Conservation (phyloP, 345 rosid genomes). For the Salix viminalis region DNA sequence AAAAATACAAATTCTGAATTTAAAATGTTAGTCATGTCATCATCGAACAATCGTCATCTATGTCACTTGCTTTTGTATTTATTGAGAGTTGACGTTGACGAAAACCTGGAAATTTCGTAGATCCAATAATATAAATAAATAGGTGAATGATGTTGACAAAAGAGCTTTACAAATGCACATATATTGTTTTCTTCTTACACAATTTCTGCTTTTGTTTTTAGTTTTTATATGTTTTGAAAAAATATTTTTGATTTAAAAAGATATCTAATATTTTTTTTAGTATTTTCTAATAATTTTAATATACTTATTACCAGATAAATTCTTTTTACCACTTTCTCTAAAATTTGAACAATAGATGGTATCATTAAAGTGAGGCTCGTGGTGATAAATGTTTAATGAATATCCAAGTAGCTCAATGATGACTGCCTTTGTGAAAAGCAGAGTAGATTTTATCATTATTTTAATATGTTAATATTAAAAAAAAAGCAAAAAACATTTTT, state of each 20-base stretch:
- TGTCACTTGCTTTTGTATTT: neutral
- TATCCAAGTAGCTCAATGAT: neutral
- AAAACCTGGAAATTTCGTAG: neutral
- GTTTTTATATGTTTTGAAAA: too few species aligned
- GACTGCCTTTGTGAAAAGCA: neutral
- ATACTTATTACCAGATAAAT: too few species aligned
- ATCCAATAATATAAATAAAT: neutral
- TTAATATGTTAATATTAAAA: too few species aligned
- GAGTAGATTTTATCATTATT: neutral
- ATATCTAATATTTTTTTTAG: too few species aligned
- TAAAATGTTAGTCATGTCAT: too few species aligned
- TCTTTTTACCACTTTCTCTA: too few species aligned
- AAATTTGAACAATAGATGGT: too few species aligned
- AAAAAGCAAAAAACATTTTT: too few species aligned
- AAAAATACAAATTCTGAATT: neutral
- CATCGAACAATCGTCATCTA: neutral
- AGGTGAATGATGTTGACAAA: neutral
- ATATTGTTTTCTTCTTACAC: too few species aligned
- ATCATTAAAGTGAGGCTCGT: neutral
- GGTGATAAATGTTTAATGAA: neutral
- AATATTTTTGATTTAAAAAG: too few species aligned
- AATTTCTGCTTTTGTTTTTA: too few species aligned
- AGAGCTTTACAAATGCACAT: neutral
- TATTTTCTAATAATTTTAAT: too few species aligned
- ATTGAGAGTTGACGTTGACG: conserved; percentile 2